Percentiles rank a stretch among this genome's conserved stretches.
Evolutionary conservation across 305 asterid species (phyloP).

Genomic region (Withania somnifera): DNA sequence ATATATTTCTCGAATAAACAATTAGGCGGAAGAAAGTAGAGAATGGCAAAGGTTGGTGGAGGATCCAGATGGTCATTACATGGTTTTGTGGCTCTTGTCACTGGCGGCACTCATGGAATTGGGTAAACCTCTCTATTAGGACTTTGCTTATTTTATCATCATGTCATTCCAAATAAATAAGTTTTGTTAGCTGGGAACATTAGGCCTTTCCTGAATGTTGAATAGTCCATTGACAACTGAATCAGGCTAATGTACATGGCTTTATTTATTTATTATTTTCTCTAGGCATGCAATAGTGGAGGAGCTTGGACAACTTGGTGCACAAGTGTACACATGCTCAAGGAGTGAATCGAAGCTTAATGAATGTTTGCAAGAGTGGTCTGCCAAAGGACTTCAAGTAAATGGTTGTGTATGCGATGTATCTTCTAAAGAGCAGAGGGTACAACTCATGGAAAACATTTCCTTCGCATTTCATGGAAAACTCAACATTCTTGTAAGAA

Average conservation of each 20-base stretch:
- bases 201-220: no score
- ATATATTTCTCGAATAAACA: background rate
- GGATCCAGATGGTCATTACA: conserved; percentile 59
- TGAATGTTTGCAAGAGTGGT: conserved; percentile 5
- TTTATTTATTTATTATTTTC: background rate
- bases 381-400: background rate
- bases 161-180: no score
- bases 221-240: background rate
- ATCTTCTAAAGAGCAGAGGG: background rate
- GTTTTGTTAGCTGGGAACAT: no score
- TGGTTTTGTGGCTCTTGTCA: conserved; percentile 69
- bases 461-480: conserved; percentile 7
- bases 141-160: no score
- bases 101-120: conserved; percentile 85
- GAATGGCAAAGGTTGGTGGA: background rate
- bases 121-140: conserved; percentile 20
- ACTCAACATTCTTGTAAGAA: conserved; percentile 13
- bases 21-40: background rate
- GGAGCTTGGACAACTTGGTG: conserved; percentile 4
- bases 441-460: background rate
- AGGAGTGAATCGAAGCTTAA: background rate
- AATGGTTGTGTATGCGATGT: conserved; percentile 8
- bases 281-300: conserved; percentile 7
- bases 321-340: conserved; percentile 7
- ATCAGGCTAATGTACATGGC: background rate